A percentile compares a stretch with the other conserved stretches of the same genome.
phyloP scores from a whole-genome alignment of 768 basidiomycete genomes.

The Podaxis sp. region DNA sequence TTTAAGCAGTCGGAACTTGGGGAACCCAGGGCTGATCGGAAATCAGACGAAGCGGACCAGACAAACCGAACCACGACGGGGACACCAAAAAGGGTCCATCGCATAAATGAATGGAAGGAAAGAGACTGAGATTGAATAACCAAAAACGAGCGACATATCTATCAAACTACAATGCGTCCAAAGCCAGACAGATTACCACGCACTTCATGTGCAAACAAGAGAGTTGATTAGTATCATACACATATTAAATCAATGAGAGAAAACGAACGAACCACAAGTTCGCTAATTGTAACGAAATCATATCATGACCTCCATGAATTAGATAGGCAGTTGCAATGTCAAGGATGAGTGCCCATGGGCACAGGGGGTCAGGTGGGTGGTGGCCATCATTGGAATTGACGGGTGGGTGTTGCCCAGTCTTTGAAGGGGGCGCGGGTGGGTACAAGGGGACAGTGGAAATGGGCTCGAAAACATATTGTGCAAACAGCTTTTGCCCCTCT shows the following conservation, averaged over 20 bases:
- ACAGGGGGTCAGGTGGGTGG: slow-evolving; percentile 6
- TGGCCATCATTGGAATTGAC: slow-evolving; percentile 14
- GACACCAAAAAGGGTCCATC: too few species aligned
- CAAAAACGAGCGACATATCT: slow-evolving; percentile 12
- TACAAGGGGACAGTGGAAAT: slow-evolving; percentile 74
- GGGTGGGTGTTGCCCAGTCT: slow-evolving; percentile 15
- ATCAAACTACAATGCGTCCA: neutral
- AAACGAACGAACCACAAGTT: neutral
- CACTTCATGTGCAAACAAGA: slow-evolving; percentile 8
- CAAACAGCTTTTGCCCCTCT: slow-evolving; percentile 46
- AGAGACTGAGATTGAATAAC: slow-evolving; percentile 10
- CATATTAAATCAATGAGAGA: neutral
- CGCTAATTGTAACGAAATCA: neutral
- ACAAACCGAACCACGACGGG: neutral
- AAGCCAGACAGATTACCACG: neutral
- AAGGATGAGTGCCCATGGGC: slow-evolving; percentile 1
- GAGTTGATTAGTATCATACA: slow-evolving; percentile 13
- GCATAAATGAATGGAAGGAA: too few species aligned
- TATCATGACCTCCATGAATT: slow-evolving; percentile 16
- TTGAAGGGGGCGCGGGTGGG: slow-evolving; percentile 35
- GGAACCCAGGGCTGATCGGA: too few species aligned
- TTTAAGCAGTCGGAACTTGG: too few species aligned
- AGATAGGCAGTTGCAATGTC: neutral
- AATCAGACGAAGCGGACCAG: neutral
- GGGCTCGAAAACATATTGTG: slow-evolving; percentile 77